Evolutionary conservation across 2,329 filamentous ascomycete genomes (phyloP), one percentile per base, ranked within the genome.

Genomic region (Phoma sp.): DNA sequence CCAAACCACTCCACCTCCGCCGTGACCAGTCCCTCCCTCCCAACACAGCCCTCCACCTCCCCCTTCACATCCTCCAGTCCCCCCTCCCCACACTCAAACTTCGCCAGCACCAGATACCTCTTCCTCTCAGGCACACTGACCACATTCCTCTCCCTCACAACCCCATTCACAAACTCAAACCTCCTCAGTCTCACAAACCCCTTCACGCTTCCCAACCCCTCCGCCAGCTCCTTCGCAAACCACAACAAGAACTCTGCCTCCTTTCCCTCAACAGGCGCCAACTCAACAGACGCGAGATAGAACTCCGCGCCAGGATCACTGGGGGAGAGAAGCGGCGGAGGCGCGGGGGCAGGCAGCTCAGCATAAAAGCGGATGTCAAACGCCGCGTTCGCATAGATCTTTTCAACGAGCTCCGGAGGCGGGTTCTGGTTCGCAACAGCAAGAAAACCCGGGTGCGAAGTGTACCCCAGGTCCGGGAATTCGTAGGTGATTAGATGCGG

Each of bases 301-400:
- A 45, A 22, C 4, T 36, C n/a, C 2, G 30, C 10, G 2, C 11
- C 32, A 2, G 32, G 13, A 11, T 38, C 13, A 25, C 11, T 11
- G 27, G 41, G 41, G 10, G 41, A 30, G 1, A 35, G 27, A 22
- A 11, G 24, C 7, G 40, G 40, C 7, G 40, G 40, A 0, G 36
- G 30, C 6, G 49, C 14, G 18, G 43, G 25, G 30, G 43, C 11
- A 14, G 43, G 41, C 22, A 54, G 22, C 29, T 44, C 39, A 0
- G 51, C 8, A 35, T 48, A 54, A 14, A 48, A 54, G 0, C 51
- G 9, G 11, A 54, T 49, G n/a, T 54, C 51, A 24, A 54, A 54
- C 1, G 23, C 4, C 0, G 33, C 5, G 13, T 54, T 36, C 0
- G 27, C 36, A 29, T 54, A 54, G 27, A 48, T 37, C 0, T 36